Base-by-base conservation (phyloP, 2,329 filamentous ascomycete genomes). In the Chrysoporthe deuterocubensis region DNA sequence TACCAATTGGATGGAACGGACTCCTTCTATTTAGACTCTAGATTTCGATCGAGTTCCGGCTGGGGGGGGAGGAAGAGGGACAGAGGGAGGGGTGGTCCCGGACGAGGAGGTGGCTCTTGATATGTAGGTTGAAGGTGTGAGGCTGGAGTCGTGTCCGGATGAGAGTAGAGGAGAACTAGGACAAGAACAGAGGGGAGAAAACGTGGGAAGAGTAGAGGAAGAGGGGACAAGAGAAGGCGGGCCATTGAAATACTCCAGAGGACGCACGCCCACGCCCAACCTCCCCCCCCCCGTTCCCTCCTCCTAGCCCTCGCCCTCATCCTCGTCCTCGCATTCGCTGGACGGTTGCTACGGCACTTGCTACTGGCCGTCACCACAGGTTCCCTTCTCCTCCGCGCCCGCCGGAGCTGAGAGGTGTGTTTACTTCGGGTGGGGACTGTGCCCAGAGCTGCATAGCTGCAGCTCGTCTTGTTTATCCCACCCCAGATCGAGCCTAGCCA, bases 21-120 rank as follows among this genome's bases (percentile, higher is more conserved):
- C 75, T 75, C 74, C 73, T 76, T 76, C 74, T 76, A 43, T 64
- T 57, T 67, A 71, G 69, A 67, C 69, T 73, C 72, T 75, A 73
- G 72, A 74, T 70, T 74, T 75, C 72, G 73, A 74, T 75, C 72
- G 73, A 74, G 66, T 73, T 73, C 70, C 37, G 48, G n/a, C 68
- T 26, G 26, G 26, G n/a, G 65, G 65, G 60, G 70, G 68, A 65
- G 67, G 68, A 62, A 71, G 63, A 59, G 50, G 64, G 64, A 58
- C 57, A 42, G 7, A 43, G 14, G 37, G 7, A 60, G 68, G 62
- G 54, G 69, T 68, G 73, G 74, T 72, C 72, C 18, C 16, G 13
- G 74, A 75, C 73, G 73, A 72, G 73, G 73, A 72, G 71, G 34
- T 60, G 71, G 67, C 71, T 70, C 71, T 67, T 72, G 72, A 72